phyloP scores from a whole-genome alignment of 306 rosid species.

The Quercus gilva region DNA sequence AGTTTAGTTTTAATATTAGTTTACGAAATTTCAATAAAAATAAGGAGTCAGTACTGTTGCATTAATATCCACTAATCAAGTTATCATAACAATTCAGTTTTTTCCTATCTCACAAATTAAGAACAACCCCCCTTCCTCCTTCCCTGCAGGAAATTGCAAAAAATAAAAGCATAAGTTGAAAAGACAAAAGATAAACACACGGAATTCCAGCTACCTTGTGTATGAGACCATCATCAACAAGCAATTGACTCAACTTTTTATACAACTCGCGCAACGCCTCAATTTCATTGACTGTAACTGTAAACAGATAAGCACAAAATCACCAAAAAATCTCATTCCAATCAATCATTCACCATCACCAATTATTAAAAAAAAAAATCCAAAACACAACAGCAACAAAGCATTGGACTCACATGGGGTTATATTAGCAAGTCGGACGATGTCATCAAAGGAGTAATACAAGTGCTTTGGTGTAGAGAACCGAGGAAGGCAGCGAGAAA shows the following conservation, averaged over 20 bases:
- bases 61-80: too few relatives aligned
- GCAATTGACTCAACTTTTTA: slow-evolving; percentile 62
- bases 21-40: too few relatives aligned
- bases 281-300: slow-evolving; percentile 70
- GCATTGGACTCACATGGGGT: slow-evolving; percentile 51
- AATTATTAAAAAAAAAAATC: not conserved
- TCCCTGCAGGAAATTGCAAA: too few relatives aligned
- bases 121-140: not conserved
- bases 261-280: slow-evolving; percentile 69
- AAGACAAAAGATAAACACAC: not conserved
- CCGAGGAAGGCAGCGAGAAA: slow-evolving; percentile 45
- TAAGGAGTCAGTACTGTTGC: too few relatives aligned
- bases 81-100: not conserved
- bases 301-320: not conserved
- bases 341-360: not conserved
- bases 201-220: slow-evolving; percentile 54
- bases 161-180: not conserved
- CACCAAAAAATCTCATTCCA: not conserved
- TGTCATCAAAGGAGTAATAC: slow-evolving; percentile 26
- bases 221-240: slow-evolving; percentile 62
- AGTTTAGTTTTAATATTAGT: too few relatives aligned
- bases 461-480: slow-evolving; percentile 4
- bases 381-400: not conserved
- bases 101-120: not conserved
- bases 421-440: slow-evolving; percentile 46